A percentile compares a stretch with the other conserved stretches of the same genome.
Evolutionary conservation across 495 filamentous ascomycete species (phyloP).

Genomic region (Chaetomium fimeti): DNA sequence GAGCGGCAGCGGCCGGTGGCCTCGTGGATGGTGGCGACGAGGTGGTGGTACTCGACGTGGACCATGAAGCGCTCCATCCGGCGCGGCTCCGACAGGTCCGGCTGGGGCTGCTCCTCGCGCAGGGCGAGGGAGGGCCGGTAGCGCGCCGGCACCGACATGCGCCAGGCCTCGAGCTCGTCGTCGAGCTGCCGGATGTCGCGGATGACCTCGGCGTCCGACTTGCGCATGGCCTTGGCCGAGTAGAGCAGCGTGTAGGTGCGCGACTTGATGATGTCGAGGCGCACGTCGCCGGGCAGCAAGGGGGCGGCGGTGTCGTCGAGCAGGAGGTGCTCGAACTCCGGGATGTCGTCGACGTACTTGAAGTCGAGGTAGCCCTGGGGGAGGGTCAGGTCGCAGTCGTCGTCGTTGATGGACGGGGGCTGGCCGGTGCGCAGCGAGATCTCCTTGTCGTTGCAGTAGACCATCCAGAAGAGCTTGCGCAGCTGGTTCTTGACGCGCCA

Average conservation of each 20-base stretch:
- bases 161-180: conserved; percentile 53
- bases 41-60: conserved; percentile 53
- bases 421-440: conserved; percentile 51
- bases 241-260: conserved; percentile 50
- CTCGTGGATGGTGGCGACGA: conserved; percentile 53
- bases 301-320: conserved; percentile 37
- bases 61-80: conserved; percentile 37
- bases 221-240: conserved; percentile 46
- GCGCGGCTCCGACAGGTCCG: not conserved
- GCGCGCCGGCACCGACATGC: conserved; percentile 43
- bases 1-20: conserved; percentile 51
- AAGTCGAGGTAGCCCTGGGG: conserved; percentile 47
- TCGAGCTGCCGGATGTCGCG: conserved; percentile 54
- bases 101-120: conserved; percentile 28
- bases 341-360: conserved; percentile 29
- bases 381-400: conserved; percentile 55
- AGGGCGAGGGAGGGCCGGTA: conserved; percentile 49
- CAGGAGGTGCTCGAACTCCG: conserved; percentile 14
- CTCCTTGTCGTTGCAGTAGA: conserved; percentile 54
- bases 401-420: conserved; percentile 51
- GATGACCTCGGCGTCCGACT: conserved; percentile 53
- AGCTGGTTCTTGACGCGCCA: conserved; percentile 33
- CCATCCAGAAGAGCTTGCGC: conserved; percentile 55
- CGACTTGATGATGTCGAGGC: conserved; percentile 52
- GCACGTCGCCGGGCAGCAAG: conserved; percentile 49